These are phyloP conservation scores for Babesia divergens DNA, from an alignment of 169 alveolate species.

Conservation along the genomic window DNA sequence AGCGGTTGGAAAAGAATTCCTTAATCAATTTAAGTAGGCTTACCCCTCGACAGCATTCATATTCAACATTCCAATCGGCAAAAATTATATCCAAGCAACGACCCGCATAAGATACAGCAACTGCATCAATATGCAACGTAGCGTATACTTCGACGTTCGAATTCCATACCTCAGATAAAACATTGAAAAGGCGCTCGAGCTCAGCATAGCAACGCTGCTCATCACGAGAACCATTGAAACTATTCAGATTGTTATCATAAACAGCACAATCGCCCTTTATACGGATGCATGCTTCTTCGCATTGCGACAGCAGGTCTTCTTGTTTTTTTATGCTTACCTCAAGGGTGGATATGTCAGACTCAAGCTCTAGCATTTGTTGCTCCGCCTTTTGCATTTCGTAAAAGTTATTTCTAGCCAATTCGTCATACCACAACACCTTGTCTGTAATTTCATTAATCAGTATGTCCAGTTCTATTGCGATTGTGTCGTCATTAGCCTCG, in stretches of 20 bases:
- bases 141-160: background rate
- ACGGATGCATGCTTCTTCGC: background rate
- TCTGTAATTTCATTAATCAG: background rate
- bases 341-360: background rate
- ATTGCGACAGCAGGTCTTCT: background rate
- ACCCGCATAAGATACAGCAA: background rate
- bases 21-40: background rate
- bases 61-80: constrained; percentile 8
- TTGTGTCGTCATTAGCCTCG: no score
- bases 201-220: background rate
- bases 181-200: background rate
- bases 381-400: background rate
- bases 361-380: background rate
- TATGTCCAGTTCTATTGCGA: background rate
- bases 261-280: background rate
- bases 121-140: background rate
- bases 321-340: background rate
- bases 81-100: background rate
- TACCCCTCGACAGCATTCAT: constrained; percentile 2
- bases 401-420: background rate
- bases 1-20: background rate
- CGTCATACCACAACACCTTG: background rate
- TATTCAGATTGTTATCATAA: background rate
- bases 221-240: background rate
- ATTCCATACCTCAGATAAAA: background rate